phyloP scores from a whole-genome alignment of 352 stramenopile species.

The Globisporangium apiculatum region DNA sequence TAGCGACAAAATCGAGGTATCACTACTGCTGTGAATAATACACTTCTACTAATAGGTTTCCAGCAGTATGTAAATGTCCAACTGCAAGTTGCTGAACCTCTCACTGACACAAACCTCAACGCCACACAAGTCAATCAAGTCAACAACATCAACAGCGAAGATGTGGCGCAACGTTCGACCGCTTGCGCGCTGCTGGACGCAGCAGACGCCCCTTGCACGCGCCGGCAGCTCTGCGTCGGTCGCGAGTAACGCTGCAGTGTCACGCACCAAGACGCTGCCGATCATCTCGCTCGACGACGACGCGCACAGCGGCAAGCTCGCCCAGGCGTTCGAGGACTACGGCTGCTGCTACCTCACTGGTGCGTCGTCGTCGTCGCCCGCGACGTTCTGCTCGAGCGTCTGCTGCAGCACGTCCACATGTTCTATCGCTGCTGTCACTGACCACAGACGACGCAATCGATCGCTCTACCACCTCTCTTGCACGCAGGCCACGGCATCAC shows the following conservation, averaged over 20 bases:
- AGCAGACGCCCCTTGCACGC: conserved; percentile 5
- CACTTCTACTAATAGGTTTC: too few relatives aligned
- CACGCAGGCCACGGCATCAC: conserved; percentile 46
- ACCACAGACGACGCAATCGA: background rate
- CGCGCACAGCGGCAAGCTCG: conserved; percentile 32
- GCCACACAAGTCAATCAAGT: too few relatives aligned
- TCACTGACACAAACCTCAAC: too few relatives aligned
- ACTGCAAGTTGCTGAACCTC: too few relatives aligned
- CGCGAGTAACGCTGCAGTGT: conserved; percentile 1
- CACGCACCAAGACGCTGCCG: conserved; percentile 24
- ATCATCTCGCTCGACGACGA: conserved; percentile 55
- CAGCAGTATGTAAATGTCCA: too few relatives aligned
- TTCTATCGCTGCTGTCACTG: background rate
- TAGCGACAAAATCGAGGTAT: too few relatives aligned
- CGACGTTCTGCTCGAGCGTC: background rate
- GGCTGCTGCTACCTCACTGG: conserved; percentile 68
- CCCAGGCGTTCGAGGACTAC: conserved; percentile 54
- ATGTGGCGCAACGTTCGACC: background rate
- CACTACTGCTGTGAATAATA: too few relatives aligned
- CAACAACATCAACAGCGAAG: too few relatives aligned
- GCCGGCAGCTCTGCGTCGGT: conserved; percentile 1
- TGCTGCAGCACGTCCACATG: background rate
- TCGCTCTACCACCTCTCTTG: background rate
- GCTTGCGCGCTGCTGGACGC: background rate
- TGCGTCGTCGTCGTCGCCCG: background rate